Evolutionary conservation across 108 stramenopile genomes (phyloP), one percentile per base, ranked within the genome.

Genomic region (Ochromonas danica): DNA sequence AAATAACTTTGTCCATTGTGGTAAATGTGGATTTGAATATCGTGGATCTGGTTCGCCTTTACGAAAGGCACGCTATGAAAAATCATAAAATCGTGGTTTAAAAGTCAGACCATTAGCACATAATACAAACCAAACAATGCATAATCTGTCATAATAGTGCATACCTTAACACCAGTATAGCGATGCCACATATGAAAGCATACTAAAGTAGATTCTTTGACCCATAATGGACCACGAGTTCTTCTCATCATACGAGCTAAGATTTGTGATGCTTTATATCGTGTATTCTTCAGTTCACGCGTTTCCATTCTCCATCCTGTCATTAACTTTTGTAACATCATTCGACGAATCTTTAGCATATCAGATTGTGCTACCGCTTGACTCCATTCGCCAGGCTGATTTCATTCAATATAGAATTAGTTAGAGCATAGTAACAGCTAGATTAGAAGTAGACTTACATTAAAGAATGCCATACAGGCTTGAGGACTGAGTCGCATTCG

Each of bases 111-210:
- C n/a, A n/a, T n/a, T n/a, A n/a, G n/a, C n/a, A n/a, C n/a, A n/a
- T n/a, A n/a, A n/a, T n/a, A n/a, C n/a, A n/a, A n/a, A n/a, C n/a
- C n/a, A n/a, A n/a, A n/a, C n/a, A n/a, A n/a, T 51, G 45, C 45
- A 51, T 6, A 14, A 22, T 51, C 45, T 51, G 63, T 67, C 14
- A 25, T 3, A 33, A 25, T 35, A 67, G 63, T 35, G 25, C 63
- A 10, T 67, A 67, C 63, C 63, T 67, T 67, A 6, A 67, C 63
- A 35, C 10, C 6, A 6, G 25, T 36, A 33, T 67, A 67, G 3
- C 63, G 63, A 33, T 31, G 25, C 63, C 63, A 67, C 63, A 67
- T 67, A 67, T 67, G 63, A 67, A 67, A 67, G 33, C 33, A 67
- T 10, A 67, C 63, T 25, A 67, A 67, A 3, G 31, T 33, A 28